Conservation (phyloP, 2,329 filamentous ascomycete genomes). For the Neoarthrinium moseri region DNA sequence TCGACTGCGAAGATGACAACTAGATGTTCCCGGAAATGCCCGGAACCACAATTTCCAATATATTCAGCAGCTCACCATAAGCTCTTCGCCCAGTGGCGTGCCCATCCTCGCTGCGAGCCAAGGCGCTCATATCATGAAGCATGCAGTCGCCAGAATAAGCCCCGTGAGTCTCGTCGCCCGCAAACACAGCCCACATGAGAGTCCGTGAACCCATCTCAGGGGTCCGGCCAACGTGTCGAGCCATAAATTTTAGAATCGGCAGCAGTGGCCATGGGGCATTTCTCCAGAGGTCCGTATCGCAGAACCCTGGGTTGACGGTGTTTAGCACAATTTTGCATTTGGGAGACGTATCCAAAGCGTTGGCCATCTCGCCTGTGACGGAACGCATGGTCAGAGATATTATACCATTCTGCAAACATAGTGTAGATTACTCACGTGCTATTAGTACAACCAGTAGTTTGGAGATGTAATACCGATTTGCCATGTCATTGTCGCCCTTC, state of each 20-base stretch:
- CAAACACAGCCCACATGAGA: constrained; percentile 33
- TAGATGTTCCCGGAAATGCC: constrained; percentile 33
- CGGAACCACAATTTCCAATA: constrained; percentile 40
- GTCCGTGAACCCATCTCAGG: constrained; percentile 38
- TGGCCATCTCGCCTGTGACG: constrained; percentile 30
- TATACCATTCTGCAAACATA: not conserved
- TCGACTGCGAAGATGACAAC: too few relatives aligned
- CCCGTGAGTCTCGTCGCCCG: constrained; percentile 37
- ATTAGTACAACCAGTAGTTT: constrained; percentile 32
- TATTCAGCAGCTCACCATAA: constrained; percentile 39
- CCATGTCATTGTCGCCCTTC: constrained; percentile 21
- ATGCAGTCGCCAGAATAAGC: constrained; percentile 35
- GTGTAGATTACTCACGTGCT: constrained; percentile 16
- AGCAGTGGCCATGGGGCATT: constrained; percentile 25
- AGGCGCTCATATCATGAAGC: constrained; percentile 24
- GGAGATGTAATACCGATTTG: constrained; percentile 32
- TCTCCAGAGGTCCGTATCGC: constrained; percentile 36
- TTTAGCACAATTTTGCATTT: constrained; percentile 36
- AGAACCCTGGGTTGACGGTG: constrained; percentile 38
- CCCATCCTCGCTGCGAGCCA: constrained; percentile 36
- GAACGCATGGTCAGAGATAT: not conserved
- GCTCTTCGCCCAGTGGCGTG: constrained; percentile 30
- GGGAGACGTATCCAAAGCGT: constrained; percentile 24
- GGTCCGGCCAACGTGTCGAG: constrained; percentile 28
- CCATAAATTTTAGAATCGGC: constrained; percentile 11